These are phyloP conservation scores for Phytophthora tubulina DNA, from an alignment of 352 stramenopile species.

Conservation along the genomic window DNA sequence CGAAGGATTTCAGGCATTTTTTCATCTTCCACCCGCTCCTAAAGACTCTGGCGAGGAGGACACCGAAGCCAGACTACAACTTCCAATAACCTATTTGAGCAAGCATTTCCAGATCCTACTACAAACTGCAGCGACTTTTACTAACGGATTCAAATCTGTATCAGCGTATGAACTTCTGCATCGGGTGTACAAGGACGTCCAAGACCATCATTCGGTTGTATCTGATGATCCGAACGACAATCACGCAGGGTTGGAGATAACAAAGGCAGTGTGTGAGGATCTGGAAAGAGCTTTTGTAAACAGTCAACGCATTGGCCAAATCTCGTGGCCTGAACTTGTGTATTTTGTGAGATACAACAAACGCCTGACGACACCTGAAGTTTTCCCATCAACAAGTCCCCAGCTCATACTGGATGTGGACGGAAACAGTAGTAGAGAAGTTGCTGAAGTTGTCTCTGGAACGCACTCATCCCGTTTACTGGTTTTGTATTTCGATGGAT, in stretches of 20 bases:
- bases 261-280: slow-evolving; percentile 1
- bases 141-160: slow-evolving; percentile 23
- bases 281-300: slow-evolving; percentile 15
- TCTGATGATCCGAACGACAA: slow-evolving; percentile 18
- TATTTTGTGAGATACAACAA: slow-evolving; percentile 32
- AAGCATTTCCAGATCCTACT: slow-evolving; percentile 24
- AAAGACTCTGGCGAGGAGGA: slow-evolving; percentile 3
- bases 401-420: background rate
- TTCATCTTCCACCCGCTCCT: slow-evolving; percentile 2
- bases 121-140: background rate
- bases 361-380: slow-evolving; percentile 17
- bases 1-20: slow-evolving; percentile 14
- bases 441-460: slow-evolving; percentile 30
- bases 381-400: slow-evolving; percentile 11
- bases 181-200: slow-evolving; percentile 22
- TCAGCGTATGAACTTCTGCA: slow-evolving; percentile 7
- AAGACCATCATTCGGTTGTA: slow-evolving; percentile 14
- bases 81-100: slow-evolving; percentile 24
- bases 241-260: slow-evolving; percentile 7
- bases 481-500: slow-evolving; percentile 36
- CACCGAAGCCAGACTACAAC: background rate
- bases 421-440: background rate
- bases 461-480: slow-evolving; percentile 11
- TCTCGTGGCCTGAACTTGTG: slow-evolving; percentile 32
- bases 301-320: background rate